Evolutionary conservation across 1,139 yeast genomes (phyloP), one percentile per base, ranked within the genome.

Genomic region (Kluyveromyces sp.): DNA sequence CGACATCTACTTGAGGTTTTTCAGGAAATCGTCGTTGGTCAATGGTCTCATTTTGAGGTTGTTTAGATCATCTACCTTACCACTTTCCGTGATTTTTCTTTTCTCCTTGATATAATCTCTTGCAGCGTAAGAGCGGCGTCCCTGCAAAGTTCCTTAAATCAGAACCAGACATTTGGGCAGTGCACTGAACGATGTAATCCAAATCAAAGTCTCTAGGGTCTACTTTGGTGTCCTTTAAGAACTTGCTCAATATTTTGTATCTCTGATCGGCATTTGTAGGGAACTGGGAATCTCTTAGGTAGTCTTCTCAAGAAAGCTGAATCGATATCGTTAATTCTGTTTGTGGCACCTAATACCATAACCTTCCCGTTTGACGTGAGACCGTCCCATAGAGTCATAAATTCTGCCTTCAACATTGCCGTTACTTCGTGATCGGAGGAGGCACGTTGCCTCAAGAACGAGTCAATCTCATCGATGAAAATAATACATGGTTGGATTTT

Each of bases 381-480:
- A 0, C 98, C 98, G 65, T 92, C 98, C 97, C 98, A 92, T 48
- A 92, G 71, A 0, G 97, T 87, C 97, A 92, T 92, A 61, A 92
- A 92, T 66, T 92, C 98, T 0, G 98, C 96, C 66, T 92, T 92
- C 51, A 92, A 72, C 78, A 85, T 83, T 1, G 97, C 88, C 41
- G 96, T 89, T n/a, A 88, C 92, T 67, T 92, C 98, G 66, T 92
- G 97, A 66, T 92, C 98, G 46, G 74, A 74, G 1, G 89, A 77
- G 32, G 85, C 78, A 51, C 98, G 75, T 61, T 89, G 96, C 54
- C 97, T 76, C 57, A 92, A 71, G 61, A 92, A 90, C 7, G 97
- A 87, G 67, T 92, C 98, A 52, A 92, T 92, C 66, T 92, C 98
- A 68, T 92, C 98, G 53, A 92, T 89, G 64, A 92, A 92, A 45